These are phyloP conservation scores for Ogataea pilisensis DNA, from an alignment of 805 yeast genomes.

Conservation along the genomic window DNA sequence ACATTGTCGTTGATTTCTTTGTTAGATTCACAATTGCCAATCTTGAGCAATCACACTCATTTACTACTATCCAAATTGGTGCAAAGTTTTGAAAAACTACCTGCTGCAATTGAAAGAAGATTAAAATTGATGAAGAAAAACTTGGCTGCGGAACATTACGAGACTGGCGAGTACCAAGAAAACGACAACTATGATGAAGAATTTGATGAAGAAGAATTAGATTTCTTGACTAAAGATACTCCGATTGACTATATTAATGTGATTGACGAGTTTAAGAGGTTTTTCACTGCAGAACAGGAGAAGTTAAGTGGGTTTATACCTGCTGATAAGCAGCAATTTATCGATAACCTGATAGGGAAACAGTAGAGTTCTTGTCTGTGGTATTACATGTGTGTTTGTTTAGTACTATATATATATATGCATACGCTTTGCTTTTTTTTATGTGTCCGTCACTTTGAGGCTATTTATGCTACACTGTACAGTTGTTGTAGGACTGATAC, in stretches of 20 bases:
- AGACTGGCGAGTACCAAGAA: conserved; percentile 17
- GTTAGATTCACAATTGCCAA: conserved; percentile 32
- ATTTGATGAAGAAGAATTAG: conserved; percentile 26
- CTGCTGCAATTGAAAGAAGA: conserved; percentile 45
- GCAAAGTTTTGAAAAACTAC: conserved; percentile 40
- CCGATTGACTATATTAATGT: conserved; percentile 30
- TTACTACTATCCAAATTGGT: conserved; percentile 34
- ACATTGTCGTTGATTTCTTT: conserved; percentile 42
- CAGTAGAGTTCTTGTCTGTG: not conserved
- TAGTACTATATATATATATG: no score
- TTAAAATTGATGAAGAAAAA: conserved; percentile 41
- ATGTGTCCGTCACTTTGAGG: no score
- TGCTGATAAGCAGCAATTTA: conserved; percentile 18
- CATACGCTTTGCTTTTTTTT: no score
- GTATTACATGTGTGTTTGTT: no score
- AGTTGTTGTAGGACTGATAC: no score
- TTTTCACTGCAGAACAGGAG: conserved; percentile 16
- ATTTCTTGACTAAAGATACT: conserved; percentile 30
- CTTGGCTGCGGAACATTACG: conserved; percentile 1
- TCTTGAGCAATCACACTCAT: conserved; percentile 22
- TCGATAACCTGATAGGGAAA: conserved; percentile 9
- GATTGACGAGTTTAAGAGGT: conserved; percentile 27
- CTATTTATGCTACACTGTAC: no score
- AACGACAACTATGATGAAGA: conserved; percentile 12
- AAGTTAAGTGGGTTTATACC: conserved; percentile 10